phyloP scores from a whole-genome alignment of 73 alveolate genomes.

The Diophrys appendiculata region DNA sequence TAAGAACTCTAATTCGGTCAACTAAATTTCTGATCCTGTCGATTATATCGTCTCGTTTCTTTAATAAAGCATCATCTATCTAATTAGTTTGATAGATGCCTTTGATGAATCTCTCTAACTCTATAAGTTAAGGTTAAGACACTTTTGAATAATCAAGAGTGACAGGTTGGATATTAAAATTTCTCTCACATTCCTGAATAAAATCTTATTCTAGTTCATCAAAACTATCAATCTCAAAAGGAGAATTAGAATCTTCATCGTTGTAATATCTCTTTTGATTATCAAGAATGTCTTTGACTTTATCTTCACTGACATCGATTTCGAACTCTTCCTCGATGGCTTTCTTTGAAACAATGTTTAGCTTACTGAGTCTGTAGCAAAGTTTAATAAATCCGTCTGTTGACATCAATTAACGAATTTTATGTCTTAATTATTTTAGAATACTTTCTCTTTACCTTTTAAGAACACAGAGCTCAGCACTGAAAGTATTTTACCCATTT shows the following conservation, averaged over 20 bases:
- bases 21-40: constrained; percentile 17
- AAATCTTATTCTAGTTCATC: neutral
- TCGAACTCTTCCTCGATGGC: neutral
- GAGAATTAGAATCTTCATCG: neutral
- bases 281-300: neutral
- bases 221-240: neutral
- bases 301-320: neutral
- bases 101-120: constrained; percentile 21
- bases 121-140: neutral
- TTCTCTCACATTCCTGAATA: neutral
- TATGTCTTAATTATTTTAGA: neutral
- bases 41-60: constrained; percentile 31
- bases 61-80: constrained; percentile 14
- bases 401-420: neutral
- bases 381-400: neutral
- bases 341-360: neutral
- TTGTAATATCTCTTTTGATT: too few species aligned
- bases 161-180: neutral
- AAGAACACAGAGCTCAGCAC: neutral
- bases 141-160: neutral
- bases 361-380: neutral
- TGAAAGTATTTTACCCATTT: neutral
- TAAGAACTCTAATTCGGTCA: constrained; percentile 6
- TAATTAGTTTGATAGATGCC: constrained; percentile 20
- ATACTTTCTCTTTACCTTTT: neutral